Conservation (phyloP, 768 basidiomycete species). For the Tremella mesenterica region DNA sequence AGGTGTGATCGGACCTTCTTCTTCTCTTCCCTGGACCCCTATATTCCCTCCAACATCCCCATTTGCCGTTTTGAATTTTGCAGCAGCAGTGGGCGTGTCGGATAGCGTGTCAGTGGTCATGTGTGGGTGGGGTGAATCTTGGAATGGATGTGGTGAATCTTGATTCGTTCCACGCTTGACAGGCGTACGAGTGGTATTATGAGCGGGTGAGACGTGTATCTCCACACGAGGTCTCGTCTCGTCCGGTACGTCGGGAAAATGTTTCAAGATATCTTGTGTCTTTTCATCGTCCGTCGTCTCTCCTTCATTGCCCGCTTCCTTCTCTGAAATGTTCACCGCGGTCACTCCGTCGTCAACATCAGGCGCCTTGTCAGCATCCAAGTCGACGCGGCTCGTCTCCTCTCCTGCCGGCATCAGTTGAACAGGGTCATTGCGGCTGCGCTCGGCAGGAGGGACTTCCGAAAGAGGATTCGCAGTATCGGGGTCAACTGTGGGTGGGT, state of each 20-base stretch:
- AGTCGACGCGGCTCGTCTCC: too few species aligned
- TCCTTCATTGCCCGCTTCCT: too few species aligned
- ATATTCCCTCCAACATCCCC: too few species aligned
- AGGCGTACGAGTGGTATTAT: conserved; percentile 11
- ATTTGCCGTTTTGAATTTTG: too few species aligned
- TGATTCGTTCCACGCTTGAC: not conserved
- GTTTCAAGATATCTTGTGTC: conserved; percentile 19
- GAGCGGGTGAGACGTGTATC: conserved; percentile 29
- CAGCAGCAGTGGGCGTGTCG: not conserved
- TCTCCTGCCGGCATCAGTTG: not conserved
- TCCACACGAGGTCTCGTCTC: conserved; percentile 33
- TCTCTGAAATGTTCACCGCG: not conserved
- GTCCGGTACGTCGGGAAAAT: conserved; percentile 37
- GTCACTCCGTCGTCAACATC: not conserved
- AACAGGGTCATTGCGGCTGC: not conserved
- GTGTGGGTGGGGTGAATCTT: too few species aligned
- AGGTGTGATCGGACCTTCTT: too few species aligned
- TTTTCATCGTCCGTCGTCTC: not conserved
- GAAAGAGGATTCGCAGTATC: conserved; percentile 10
- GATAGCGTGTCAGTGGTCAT: too few species aligned
- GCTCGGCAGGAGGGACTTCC: not conserved
- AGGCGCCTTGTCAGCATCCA: not conserved
- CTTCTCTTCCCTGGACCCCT: too few species aligned
- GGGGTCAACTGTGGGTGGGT: conserved; percentile 14
- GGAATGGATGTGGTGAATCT: too few species aligned